Base-by-base conservation (phyloP, 441 rosid species). In the Raphanus hybrid region DNA sequence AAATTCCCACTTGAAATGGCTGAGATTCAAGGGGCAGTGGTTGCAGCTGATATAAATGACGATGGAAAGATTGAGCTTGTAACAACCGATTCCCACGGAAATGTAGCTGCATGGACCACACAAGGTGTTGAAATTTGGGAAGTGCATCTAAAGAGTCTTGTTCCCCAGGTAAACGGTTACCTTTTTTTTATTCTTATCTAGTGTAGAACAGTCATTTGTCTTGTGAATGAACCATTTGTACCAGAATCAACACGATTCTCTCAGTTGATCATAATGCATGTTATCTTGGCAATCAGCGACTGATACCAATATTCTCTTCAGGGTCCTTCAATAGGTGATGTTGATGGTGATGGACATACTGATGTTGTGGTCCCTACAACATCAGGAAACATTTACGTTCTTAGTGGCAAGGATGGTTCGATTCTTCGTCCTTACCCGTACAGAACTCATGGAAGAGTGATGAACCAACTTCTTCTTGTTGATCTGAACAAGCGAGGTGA, bases 1-100 rank as follows among this genome's bases (percentile, higher is more conserved):
- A 92, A 89, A 1, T 96, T 96, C 80, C 98, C 99, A 66, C 97
- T 94, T 70, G 97, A 92, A 87, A 92, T 96, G 99, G 98, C 98
- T 35, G 99, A 96, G 87, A 94, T 96, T 80, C 98, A 94, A 86
- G 98, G 98, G 16, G 84, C 94, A 27, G 98, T 92, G 32, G 92
- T 91, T 84, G 98, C 98, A 39, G 98, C 98, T 66, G 99, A 96
- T 85, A 91, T 96, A 70, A 94, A 96, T 80, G 99, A 94, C 79
- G 99, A 96, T 88, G 99, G 99, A 20, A 96, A 96, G 86, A 86
- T 94, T 77, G 99, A 96, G 80, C 89, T 96, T 27, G 93, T 96
- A 65, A 94, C 99, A 76, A 86, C 98, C 59, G 99, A 96, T 86
- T 85, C 88, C 11, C 98, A 96, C 84, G 99, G 98, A 83, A 96